Base-by-base conservation (phyloP, 805 yeast species). In the Brettanomyces sp. region DNA sequence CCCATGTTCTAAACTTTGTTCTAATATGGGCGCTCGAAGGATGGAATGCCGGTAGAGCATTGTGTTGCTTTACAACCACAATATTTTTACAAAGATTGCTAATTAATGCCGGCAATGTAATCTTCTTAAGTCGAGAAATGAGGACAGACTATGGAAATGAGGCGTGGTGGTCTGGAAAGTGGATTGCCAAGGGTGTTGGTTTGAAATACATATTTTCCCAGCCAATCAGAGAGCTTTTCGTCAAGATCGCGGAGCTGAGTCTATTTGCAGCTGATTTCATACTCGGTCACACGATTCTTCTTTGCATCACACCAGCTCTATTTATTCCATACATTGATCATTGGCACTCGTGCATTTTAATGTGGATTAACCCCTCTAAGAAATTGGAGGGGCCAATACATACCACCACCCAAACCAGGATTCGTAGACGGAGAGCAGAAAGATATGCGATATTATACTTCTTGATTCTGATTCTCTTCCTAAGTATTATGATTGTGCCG, bases 161-260 rank as follows among this genome's bases (percentile, higher is more conserved):
- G 36, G 72, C 76, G 0, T 76, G 79, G 79, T 76, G 79, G 79
- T 68, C 77, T 1, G 80, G 79, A 0, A 66, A 63, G 42, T 75
- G 79, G 79, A 49, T 65, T 21, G 54, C 52, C 3, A 57, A 64
- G 24, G 70, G 67, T 3, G 49, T 69, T 11, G 75, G 75, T 4
- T 34, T 24, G 39, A 59, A 64, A 57, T 53, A 59, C 23, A 54
- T 56, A 2, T 38, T 60, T 23, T 68, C 75, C 0, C 79, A 74
- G 52, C 75, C 76, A 2, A 33, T 69, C 25, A 53, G 80, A 39
- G 80, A 76, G 50, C 62, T 67, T 38, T 41, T 68, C 9, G 75
- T 74, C 5, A 76, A 76, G 47, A 56, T 64, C 5, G 59, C 65
- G 23, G 80, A 76, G 49, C 54, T 70, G 66, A 66, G 69, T 48